phyloP scores from a whole-genome alignment of 78 protist genomes.

The Polysphondylium violaceum region DNA sequence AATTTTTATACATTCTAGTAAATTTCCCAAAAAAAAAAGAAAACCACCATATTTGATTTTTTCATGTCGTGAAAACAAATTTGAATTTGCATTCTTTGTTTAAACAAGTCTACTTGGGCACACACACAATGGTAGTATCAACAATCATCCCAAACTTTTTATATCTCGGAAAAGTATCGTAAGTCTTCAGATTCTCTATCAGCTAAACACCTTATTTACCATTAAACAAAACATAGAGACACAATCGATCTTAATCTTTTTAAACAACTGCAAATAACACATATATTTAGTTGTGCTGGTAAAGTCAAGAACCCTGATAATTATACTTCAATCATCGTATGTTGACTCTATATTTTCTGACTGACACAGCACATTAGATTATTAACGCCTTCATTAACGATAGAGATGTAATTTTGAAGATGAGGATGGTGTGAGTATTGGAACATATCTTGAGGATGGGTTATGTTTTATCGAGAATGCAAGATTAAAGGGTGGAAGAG shows the following conservation, averaged over 20 bases:
- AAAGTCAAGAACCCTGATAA: background rate
- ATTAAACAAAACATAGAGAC: too few species aligned
- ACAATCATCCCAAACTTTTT: too few species aligned
- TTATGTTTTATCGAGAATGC: slow-evolving; percentile 41
- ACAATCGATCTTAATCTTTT: slow-evolving; percentile 27
- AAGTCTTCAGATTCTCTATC: too few species aligned
- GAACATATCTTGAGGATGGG: slow-evolving; percentile 4
- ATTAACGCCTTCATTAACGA: background rate
- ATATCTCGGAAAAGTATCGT: too few species aligned
- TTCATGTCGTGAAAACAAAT: too few species aligned
- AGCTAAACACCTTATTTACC: too few species aligned
- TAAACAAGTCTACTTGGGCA: too few species aligned
- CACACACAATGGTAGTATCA: too few species aligned
- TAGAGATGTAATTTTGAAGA: slow-evolving; percentile 47
- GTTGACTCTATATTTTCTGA: background rate
- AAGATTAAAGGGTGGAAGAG: slow-evolving; percentile 15
- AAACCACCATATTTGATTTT: too few species aligned
- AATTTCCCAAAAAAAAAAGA: too few species aligned
- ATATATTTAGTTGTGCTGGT: slow-evolving; percentile 71
- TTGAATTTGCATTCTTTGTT: too few species aligned
- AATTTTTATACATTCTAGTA: too few species aligned
- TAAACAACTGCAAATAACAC: slow-evolving; percentile 26
- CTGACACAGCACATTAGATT: background rate
- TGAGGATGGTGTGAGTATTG: slow-evolving; percentile 27
- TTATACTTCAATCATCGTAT: background rate